Evolutionary conservation across 169 alveolate species (phyloP), one percentile per base, ranked within the genome.

Genomic region (Eimeria sp.): DNA sequence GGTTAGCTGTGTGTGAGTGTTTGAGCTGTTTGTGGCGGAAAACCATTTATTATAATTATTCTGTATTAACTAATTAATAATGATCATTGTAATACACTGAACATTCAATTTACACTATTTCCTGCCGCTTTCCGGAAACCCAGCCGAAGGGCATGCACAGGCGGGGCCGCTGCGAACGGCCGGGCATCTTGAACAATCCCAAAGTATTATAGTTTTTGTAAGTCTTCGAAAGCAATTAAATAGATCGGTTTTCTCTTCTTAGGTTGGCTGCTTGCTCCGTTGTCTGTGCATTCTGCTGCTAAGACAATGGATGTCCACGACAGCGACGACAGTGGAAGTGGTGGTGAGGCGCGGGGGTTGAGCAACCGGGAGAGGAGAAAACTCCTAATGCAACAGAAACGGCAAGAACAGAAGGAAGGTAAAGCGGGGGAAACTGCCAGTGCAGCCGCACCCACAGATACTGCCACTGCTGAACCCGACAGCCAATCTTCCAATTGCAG

Each of bases 301-400:
- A 40, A 23, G 60, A 62, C 46, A 33, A 85, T 85, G 91, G 56
- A 85, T 40, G 46, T 64, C 16, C 54, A 60, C 91, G 58, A 40
- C 56, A 60, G 91, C 91, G 78, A 83, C 74, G 43, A 62, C 77
- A 85, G 91, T 46, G 91, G 90, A 60, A 82, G 72, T 27, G 90
- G 72, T 25, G 14, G 90, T 37, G 90, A 82, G 90, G 49, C 49
- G 64, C 72, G 30, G 25, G 72, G 20, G 52, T 49, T 82, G 72
- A 54, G 58, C 90, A 56, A n/a, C 68, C 66, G 90, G 11, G 54
- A 33, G 49, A 82, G 90, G 90, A 46, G 90, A 25, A 49, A 82
- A 54, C n/a, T 49, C 80, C 77, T 18, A 60, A 58, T 85, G 80
- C 78, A 54, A 49, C 74, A 62, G 77, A 85, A 85, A 16, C 78